Evolutionary conservation across 2,329 filamentous ascomycete species (phyloP), one percentile per base, ranked within the genome.

Genomic region (Botryotinia calthae): DNA sequence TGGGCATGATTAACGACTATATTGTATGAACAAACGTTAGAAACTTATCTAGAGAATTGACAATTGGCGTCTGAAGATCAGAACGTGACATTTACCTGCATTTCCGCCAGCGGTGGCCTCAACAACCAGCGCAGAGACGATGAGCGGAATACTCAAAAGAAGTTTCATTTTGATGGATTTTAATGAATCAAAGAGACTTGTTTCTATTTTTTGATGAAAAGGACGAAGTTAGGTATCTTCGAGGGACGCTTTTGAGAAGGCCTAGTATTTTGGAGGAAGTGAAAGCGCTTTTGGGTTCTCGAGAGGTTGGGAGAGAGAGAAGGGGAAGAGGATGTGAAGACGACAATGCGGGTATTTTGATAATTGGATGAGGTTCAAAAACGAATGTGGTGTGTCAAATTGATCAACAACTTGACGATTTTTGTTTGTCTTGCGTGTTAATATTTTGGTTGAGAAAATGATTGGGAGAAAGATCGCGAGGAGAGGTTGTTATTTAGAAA

Each of bases 121-220:
- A 28, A 31, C 70, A 56, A 34, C 61, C 46, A 66, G 37, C n/a
- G 61, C 40, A 40, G 42, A 22, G 28, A 37, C 16, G 8, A 44
- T 46, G 28, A 48, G 37, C 7, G 42, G n/a, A 66, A 58, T 44
- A 58, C 70, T 64, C 22, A 66, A 66, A 28, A 66, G 31, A 28
- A 66, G 37, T 44, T 71, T 71, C 70, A 71, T 71, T 58, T 20
- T 66, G 61, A 66, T 63, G 44, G 44, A 34, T 40, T 56, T 31
- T 31, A 54, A 54, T 22, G 18, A 68, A 25, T 44, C 37, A 3
- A 54, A 31, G 51, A 31, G 18, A 44, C 2, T 31, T 56, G 25
- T 54, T 54, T 67, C 64, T 18, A 40, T 67, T 54, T 66, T 51
- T 20, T 8, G 34, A 54, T 28, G 37, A 31, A 56, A 54, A 2